phyloP scores from a whole-genome alignment of 83 land plant genomes.

The Picea abies region DNA sequence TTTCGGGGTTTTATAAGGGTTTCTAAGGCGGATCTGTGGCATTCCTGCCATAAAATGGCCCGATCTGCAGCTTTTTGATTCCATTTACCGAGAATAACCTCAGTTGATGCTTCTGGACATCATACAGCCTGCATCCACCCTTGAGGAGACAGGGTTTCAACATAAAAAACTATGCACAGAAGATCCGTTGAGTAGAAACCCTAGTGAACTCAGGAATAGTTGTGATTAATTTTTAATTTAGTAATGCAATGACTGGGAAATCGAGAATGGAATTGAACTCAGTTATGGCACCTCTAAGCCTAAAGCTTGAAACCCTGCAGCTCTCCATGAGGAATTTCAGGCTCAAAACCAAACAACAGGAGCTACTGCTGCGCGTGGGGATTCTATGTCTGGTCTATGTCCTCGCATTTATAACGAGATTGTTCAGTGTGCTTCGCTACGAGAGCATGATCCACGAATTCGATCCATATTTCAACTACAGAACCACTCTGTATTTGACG shows the following conservation, averaged over 20 bases:
- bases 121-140: too few species aligned
- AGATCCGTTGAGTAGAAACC: too few species aligned
- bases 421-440: conserved; percentile 94
- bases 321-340: conserved; percentile 51
- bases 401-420: conserved; percentile 89
- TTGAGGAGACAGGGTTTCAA: too few species aligned
- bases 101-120: too few species aligned
- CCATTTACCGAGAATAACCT: too few species aligned
- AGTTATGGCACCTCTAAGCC: conserved; percentile 15
- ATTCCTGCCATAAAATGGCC: too few species aligned
- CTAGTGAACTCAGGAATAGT: too few species aligned
- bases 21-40: too few species aligned
- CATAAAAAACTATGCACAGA: too few species aligned
- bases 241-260: conserved; percentile 11
- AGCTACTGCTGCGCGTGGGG: conserved; percentile 83
- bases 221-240: too few species aligned
- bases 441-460: conserved; percentile 99
- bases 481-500: conserved; percentile 86
- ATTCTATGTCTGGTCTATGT: conserved; percentile 80
- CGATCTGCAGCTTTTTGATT: too few species aligned
- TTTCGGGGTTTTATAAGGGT: too few species aligned
- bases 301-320: conserved; percentile 18
- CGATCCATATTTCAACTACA: conserved; percentile 99
- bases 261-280: conserved; percentile 5
- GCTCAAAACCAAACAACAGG: conserved; percentile 90